Conservation (phyloP, 495 filamentous ascomycete species). For the Stereocaulon alpinum region DNA sequence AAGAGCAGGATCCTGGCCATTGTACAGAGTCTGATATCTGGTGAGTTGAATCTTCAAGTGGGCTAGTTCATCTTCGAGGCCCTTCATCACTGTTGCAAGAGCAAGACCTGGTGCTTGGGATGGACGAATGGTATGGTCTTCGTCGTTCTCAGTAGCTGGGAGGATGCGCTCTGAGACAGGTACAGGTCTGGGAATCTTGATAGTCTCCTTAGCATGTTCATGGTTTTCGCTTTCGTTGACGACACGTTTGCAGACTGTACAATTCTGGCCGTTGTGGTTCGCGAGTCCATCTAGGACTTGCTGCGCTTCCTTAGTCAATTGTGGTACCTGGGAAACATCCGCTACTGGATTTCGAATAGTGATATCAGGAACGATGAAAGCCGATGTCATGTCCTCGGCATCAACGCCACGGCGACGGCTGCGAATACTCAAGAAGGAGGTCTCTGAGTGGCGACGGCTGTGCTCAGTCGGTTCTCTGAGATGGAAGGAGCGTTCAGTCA, state of each 20-base stretch:
- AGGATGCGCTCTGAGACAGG: slow-evolving; percentile 61
- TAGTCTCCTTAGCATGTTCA: slow-evolving; percentile 37
- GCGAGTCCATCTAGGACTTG: slow-evolving; percentile 47
- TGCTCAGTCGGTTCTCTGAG: slow-evolving; percentile 7
- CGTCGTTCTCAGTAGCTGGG: slow-evolving; percentile 40
- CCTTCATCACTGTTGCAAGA: slow-evolving; percentile 69
- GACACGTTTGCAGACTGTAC: slow-evolving; percentile 57
- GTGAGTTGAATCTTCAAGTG: slow-evolving; percentile 64
- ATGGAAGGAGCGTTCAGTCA: background rate
- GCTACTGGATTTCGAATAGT: slow-evolving; percentile 38
- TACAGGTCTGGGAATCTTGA: slow-evolving; percentile 55
- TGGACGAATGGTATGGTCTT: slow-evolving; percentile 69
- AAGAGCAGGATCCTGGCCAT: slow-evolving; percentile 56
- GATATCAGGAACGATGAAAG: slow-evolving; percentile 64
- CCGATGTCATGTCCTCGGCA: slow-evolving; percentile 67
- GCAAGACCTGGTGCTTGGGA: slow-evolving; percentile 63
- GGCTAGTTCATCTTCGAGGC: slow-evolving; percentile 68
- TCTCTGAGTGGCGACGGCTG: slow-evolving; percentile 40
- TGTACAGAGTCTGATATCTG: slow-evolving; percentile 49
- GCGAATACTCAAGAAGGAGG: slow-evolving; percentile 24
- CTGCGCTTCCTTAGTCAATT: slow-evolving; percentile 41
- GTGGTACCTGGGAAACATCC: slow-evolving; percentile 26
- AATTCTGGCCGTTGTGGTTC: slow-evolving; percentile 59
- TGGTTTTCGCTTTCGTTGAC: slow-evolving; percentile 28
- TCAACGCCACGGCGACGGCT: slow-evolving; percentile 16